These are phyloP conservation scores for Pythium brachiatum DNA, from an alignment of 352 stramenopile species.

Conservation along the genomic window DNA sequence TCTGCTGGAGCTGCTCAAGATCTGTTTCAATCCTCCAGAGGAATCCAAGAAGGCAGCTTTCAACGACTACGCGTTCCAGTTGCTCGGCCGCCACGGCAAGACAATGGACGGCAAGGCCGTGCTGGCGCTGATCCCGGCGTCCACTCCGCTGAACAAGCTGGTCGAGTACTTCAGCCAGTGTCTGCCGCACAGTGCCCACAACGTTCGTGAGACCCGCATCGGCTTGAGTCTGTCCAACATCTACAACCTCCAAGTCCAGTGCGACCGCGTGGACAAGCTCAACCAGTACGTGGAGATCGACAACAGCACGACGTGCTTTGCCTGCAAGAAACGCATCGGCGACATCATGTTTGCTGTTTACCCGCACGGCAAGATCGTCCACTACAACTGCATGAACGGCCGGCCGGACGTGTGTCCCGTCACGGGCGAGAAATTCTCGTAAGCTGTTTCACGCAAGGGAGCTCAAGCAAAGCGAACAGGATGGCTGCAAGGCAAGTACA, in stretches of 20 bases:
- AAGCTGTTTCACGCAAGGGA: neutral
- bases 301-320: constrained; percentile 67
- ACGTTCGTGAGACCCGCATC: constrained; percentile 79
- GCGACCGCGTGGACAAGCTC: constrained; percentile 75
- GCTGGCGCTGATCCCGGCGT: constrained; percentile 60
- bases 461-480: too few species aligned
- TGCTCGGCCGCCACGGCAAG: constrained; percentile 77
- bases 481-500: neutral
- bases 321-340: constrained; percentile 86
- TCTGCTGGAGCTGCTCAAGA: constrained; percentile 71
- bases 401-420: constrained; percentile 80
- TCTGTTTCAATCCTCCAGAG: constrained; percentile 75
- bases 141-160: constrained; percentile 78
- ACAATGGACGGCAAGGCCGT: constrained; percentile 66
- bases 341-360: constrained; percentile 89
- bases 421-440: constrained; percentile 78
- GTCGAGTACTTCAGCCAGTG: constrained; percentile 83
- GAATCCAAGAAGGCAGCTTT: constrained; percentile 81
- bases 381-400: constrained; percentile 88
- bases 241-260: constrained; percentile 89
- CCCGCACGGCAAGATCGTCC: constrained; percentile 80
- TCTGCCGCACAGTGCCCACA: constrained; percentile 77
- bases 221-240: constrained; percentile 84
- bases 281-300: constrained; percentile 83
- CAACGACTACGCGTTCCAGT: constrained; percentile 75